Conservation (phyloP, 2,329 filamentous ascomycete species). For the Fusarium annulatum region DNA sequence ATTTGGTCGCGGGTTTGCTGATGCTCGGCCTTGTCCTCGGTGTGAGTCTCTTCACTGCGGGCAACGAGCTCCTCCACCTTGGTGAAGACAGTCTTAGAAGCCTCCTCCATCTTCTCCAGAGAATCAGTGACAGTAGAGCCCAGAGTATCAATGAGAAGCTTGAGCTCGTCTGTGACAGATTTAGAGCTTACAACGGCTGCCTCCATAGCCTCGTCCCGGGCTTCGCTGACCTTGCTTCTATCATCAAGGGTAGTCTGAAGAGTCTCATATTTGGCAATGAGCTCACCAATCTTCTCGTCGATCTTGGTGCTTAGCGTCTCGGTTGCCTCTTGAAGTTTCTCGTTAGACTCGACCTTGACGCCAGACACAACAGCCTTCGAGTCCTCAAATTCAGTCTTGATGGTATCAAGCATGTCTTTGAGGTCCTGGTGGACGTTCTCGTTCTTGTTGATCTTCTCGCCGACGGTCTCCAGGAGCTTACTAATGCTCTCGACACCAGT, state of each 20-base stretch:
- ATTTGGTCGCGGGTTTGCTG: conserved; percentile 85
- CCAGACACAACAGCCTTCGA: conserved; percentile 83
- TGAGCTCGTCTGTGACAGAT: conserved; percentile 86
- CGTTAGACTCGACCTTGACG: conserved; percentile 84
- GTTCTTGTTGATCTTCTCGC: conserved; percentile 70
- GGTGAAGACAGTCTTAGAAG: conserved; percentile 86
- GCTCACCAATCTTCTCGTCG: conserved; percentile 75
- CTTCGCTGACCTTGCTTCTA: conserved; percentile 77
- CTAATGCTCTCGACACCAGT: conserved; percentile 78
- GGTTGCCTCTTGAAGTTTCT: conserved; percentile 73
- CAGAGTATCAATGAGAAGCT: conserved; percentile 85
- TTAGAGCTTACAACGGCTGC: conserved; percentile 81
- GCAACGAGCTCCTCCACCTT: conserved; percentile 82
- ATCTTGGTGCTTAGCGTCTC: conserved; percentile 66
- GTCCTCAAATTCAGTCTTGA: conserved; percentile 90
- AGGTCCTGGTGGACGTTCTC: conserved; percentile 70
- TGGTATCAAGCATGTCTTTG: conserved; percentile 76
- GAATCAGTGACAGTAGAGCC: conserved; percentile 83
- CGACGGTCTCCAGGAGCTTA: conserved; percentile 73
- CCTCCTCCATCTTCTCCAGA: conserved; percentile 86
- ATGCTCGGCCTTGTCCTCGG: conserved; percentile 81
- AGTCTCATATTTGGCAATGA: conserved; percentile 90
- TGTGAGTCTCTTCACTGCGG: conserved; percentile 80
- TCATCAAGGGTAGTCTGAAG: conserved; percentile 80
- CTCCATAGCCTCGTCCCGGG: conserved; percentile 77